Evolutionary conservation across 2,329 filamentous ascomycete species (phyloP).

Genomic region (Colletotrichum australisinense): DNA sequence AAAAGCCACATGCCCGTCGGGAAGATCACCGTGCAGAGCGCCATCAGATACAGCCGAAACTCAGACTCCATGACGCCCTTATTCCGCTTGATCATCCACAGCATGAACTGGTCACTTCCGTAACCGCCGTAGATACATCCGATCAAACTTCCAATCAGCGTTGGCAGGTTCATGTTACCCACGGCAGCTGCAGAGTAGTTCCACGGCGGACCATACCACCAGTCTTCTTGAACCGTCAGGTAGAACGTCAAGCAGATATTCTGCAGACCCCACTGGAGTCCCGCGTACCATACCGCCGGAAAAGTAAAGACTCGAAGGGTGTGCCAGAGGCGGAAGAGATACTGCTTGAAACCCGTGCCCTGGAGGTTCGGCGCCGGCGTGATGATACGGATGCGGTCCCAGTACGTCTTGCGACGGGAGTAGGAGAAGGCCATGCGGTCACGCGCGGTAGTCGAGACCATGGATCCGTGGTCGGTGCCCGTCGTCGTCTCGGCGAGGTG

Average conservation of each 20-base stretch:
- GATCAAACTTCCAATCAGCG: constrained; percentile 63
- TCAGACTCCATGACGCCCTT: constrained; percentile 66
- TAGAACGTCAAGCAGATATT: constrained; percentile 72
- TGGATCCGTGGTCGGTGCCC: constrained; percentile 29
- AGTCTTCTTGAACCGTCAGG: constrained; percentile 67
- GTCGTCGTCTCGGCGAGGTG: constrained; percentile 17
- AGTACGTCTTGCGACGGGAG: constrained; percentile 59
- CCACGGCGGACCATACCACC: constrained; percentile 64
- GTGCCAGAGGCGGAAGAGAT: constrained; percentile 62
- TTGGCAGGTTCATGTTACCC: constrained; percentile 69
- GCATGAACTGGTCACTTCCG: constrained; percentile 65
- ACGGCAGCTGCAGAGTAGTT: constrained; percentile 65
- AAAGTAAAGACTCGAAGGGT: constrained; percentile 68
- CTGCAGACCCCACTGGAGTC: constrained; percentile 69
- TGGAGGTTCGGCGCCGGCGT: constrained; percentile 65
- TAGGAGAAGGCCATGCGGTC: constrained; percentile 40
- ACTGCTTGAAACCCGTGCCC: constrained; percentile 65
- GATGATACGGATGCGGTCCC: constrained; percentile 65
- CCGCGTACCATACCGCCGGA: constrained; percentile 67
- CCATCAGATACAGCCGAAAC: constrained; percentile 63
- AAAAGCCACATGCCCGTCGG: constrained; percentile 64
- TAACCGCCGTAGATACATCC: constrained; percentile 69
- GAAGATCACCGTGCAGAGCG: constrained; percentile 60
- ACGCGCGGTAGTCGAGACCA: constrained; percentile 31
- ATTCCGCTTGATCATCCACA: constrained; percentile 65